Conservation (phyloP, 1,284 basidiomycete genomes). For the Leccinum subrobustum region DNA sequence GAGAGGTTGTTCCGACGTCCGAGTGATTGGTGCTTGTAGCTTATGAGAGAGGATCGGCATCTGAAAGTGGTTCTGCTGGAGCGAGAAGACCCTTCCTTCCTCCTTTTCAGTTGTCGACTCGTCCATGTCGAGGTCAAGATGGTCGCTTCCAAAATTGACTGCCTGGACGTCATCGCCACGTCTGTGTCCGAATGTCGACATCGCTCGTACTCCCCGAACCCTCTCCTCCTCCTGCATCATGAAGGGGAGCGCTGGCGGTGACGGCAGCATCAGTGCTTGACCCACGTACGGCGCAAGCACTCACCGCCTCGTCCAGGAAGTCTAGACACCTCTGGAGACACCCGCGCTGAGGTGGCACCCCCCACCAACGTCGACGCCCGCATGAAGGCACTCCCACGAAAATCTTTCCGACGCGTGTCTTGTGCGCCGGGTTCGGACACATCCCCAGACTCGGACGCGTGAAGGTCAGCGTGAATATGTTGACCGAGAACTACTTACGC, state of each 20-base stretch:
- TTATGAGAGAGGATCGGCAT: not conserved
- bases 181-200: not conserved
- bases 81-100: not conserved
- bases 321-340: conserved; percentile 60
- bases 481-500: too few relatives aligned
- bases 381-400: not conserved
- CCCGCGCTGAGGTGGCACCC: conserved; percentile 22
- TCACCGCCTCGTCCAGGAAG: conserved; percentile 22
- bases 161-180: not conserved
- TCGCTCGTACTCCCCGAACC: not conserved
- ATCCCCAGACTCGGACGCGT: not conserved
- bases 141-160: not conserved
- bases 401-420: not conserved
- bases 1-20: too few relatives aligned
- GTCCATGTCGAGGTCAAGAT: not conserved
- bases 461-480: too few relatives aligned
- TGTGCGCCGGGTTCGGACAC: not conserved
- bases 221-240: not conserved
- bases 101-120: not conserved
- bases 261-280: not conserved
- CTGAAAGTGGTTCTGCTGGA: not conserved
- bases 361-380: conserved; percentile 22
- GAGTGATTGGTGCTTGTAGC: too few relatives aligned
- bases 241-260: not conserved
- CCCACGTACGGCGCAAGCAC: not conserved